phyloP scores from a whole-genome alignment of 305 asterid genomes.

The Rubia tinctorum region DNA sequence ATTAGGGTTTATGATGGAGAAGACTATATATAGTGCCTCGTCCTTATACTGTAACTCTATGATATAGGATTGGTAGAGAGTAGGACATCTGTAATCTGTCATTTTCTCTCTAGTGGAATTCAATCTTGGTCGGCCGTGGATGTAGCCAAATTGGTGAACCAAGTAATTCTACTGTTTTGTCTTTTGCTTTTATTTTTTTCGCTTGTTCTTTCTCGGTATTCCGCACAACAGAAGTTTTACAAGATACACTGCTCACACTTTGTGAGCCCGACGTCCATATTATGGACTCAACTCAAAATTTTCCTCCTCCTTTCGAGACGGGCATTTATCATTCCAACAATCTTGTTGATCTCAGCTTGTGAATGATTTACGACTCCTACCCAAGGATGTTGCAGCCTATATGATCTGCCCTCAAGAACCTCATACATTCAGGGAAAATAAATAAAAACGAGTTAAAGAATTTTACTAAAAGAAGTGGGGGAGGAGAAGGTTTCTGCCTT shows the following conservation, averaged over 20 bases:
- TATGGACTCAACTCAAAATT: slow-evolving; percentile 94
- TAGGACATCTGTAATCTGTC: too few relatives aligned
- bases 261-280: slow-evolving; percentile 83
- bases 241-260: slow-evolving; percentile 96
- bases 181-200: too few relatives aligned
- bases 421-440: slow-evolving; percentile 26
- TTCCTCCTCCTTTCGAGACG: slow-evolving; percentile 85
- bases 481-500: slow-evolving; percentile 12
- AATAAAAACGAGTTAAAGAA: not conserved
- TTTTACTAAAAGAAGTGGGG: slow-evolving; percentile 5
- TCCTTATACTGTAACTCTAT: too few relatives aligned
- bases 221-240: slow-evolving; percentile 91
- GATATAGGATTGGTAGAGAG: too few relatives aligned
- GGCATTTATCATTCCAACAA: slow-evolving; percentile 79
- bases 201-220: too few relatives aligned
- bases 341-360: slow-evolving; percentile 95
- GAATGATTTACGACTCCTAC: slow-evolving; percentile 97
- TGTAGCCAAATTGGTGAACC: too few relatives aligned
- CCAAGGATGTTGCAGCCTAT: slow-evolving; percentile 96
- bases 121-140: too few relatives aligned
- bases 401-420: slow-evolving; percentile 96
- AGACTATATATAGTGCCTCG: too few relatives aligned
- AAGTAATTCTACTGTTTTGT: too few relatives aligned
- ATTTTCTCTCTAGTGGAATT: too few relatives aligned
- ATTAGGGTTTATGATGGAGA: too few relatives aligned